Percentiles rank a stretch among this genome's conserved stretches.
Conservation (phyloP, 225 moss, liverwort and hornwort genomes). For the Bryum argenteum region DNA sequence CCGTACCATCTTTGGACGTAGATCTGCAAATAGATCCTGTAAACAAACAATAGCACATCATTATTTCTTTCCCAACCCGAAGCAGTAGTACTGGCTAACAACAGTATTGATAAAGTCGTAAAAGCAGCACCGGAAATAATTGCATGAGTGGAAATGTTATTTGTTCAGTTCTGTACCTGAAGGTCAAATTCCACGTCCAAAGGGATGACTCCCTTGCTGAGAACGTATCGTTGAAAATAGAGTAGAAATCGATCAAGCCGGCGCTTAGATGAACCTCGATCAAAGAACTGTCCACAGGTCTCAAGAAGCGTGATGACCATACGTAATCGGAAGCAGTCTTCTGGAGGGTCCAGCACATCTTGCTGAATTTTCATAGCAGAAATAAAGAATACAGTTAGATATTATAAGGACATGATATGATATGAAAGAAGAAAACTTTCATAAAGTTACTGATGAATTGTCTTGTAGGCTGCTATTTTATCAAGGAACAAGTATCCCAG, state of each 20-base stretch:
- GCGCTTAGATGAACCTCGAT: conserved; percentile 96
- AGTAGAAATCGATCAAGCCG: conserved; percentile 89
- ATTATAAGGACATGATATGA: neutral
- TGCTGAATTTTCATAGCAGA: conserved; percentile 59
- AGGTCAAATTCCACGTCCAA: conserved; percentile 99
- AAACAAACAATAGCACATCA: conserved; percentile 22
- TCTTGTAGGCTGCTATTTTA: conserved; percentile 1
- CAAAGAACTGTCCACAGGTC: conserved; percentile 98
- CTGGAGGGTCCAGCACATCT: conserved; percentile 87
- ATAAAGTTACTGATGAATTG: too few relatives aligned
- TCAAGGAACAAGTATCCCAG: too few relatives aligned
- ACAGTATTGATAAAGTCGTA: conserved; percentile 13
- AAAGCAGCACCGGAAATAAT: neutral
- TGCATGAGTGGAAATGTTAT: neutral
- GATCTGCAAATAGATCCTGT: conserved; percentile 90
- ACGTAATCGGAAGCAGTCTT: conserved; percentile 94
- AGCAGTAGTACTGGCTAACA: conserved; percentile 6
- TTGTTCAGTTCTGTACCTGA: conserved; percentile 53
- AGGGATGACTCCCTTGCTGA: conserved; percentile 97
- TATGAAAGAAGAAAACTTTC: conserved; percentile 10
- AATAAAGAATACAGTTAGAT: conserved; percentile 23
- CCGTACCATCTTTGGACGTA: conserved; percentile 96
- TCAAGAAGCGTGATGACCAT: conserved; percentile 97
- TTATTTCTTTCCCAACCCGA: conserved; percentile 1
- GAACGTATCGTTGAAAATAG: conserved; percentile 95